Percentiles rank a stretch among this genome's conserved stretches.
These are phyloP conservation scores for Medicago arabica DNA, from an alignment of 306 rosid species.

Conservation along the genomic window DNA sequence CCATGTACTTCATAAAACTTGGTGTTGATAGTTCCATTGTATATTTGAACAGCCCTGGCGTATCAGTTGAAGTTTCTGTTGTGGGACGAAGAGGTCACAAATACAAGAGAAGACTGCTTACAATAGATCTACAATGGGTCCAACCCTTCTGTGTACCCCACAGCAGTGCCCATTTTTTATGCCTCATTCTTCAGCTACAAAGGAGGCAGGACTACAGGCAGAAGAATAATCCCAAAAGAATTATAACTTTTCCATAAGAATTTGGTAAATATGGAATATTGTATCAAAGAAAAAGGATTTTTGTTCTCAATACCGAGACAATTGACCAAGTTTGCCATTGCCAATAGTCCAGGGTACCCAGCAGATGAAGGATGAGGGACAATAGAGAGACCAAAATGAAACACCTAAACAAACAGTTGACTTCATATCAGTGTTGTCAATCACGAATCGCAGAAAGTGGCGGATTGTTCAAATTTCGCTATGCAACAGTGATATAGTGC, in stretches of 20 bases:
- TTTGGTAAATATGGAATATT: not conserved
- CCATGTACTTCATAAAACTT: not conserved
- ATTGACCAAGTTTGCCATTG: not conserved
- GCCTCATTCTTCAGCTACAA: not conserved
- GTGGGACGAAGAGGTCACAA: not conserved
- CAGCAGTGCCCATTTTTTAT: not conserved
- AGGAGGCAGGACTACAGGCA: not conserved
- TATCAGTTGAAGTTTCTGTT: not conserved
- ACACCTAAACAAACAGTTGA: not conserved
- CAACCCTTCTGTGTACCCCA: not conserved
- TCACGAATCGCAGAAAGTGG: not conserved
- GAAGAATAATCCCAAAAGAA: not conserved
- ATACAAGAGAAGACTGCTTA: not conserved
- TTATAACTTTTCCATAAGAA: not conserved
- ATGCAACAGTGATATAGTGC: not conserved
- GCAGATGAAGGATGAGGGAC: not conserved
- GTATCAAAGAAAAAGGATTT: not conserved
- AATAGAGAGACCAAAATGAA: not conserved
- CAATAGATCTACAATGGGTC: not conserved
- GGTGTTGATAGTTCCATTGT: not conserved
- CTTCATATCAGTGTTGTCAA: not conserved
- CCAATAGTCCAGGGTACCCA: not conserved
- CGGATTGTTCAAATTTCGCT: not conserved
- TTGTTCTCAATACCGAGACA: not conserved
- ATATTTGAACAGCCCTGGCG: not conserved